Base-by-base conservation (phyloP, 805 yeast genomes). In the Barnettozyma salicaria region DNA sequence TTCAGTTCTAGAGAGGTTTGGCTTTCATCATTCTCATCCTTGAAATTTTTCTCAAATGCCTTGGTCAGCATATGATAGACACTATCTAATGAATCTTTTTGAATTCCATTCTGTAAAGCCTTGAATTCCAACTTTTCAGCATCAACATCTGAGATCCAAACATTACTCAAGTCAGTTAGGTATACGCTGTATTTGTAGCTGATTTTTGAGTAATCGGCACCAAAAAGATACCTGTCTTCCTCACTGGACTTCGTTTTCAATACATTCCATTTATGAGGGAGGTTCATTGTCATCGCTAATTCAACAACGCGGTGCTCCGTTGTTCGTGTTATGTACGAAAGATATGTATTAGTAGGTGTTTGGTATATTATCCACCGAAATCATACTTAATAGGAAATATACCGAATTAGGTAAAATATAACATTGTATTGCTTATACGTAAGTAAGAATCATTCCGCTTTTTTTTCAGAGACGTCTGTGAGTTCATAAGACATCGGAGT, bases 401-500 rank as follows among this genome's bases (percentile, higher is more conserved):
- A 12, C 12, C 25, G 12, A 22, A 22, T n/a, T n/a, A n/a, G n/a
- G n/a, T n/a, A n/a, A n/a, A n/a, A n/a, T n/a, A n/a, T n/a, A n/a
- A n/a, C n/a, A 22, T 9, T 22, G 11, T 12, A 9, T 12, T 7
- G 29, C 12, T 17, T 10, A 17, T 9, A 29, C 23, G 12, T 30
- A 6, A 6, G n/a, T 3, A n/a, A 6, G 13, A 19, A 12, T 31
- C 25, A 32, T 16, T 50, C 44, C n/a, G 42, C 29, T 13, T 43
- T 47, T 31, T 46, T 42, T 17, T 41, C 48, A 6, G 58, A 45
- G 19, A 60, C 34, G 32, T 60, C 64, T 19, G 56, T 48, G 49
- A 63, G 41, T 33, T 63, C 64, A 37, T 54, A 56, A 20, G 45
- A 48, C 28, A 61, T 63, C 6, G 27, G 35, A 20, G 25, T 26